Evolutionary conservation across 1,284 basidiomycete species (phyloP).

Genomic region (Microbotryum saponariae): DNA sequence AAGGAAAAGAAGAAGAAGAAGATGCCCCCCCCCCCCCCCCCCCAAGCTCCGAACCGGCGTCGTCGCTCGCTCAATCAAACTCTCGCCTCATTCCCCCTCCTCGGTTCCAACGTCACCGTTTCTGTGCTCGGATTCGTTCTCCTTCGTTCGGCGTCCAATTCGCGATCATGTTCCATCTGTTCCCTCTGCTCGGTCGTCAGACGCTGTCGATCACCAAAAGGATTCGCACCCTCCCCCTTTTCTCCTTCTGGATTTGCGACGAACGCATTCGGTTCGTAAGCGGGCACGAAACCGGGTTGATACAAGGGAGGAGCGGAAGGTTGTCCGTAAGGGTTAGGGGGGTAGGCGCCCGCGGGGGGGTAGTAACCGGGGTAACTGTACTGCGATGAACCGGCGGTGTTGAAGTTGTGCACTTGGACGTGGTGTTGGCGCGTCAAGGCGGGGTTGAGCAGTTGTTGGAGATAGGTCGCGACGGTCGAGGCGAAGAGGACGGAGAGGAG

Average conservation of each 20-base stretch:
- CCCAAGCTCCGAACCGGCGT: too few relatives aligned
- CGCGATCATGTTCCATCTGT: constrained; percentile 1
- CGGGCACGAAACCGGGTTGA: neutral
- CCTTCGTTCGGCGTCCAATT: neutral
- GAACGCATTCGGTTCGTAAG: neutral
- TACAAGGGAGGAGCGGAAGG: neutral
- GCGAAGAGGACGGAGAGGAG: constrained; percentile 27
- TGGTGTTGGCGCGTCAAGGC: neutral
- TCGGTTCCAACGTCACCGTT: constrained; percentile 1
- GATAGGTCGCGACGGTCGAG: constrained; percentile 21
- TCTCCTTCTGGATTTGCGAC: neutral
- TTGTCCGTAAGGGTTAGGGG: neutral
- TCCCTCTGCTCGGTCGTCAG: constrained; percentile 1
- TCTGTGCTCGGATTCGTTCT: neutral
- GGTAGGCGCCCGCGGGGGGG: neutral
- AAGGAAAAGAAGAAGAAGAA: neutral
- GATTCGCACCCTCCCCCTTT: neutral
- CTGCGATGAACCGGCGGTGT: neutral
- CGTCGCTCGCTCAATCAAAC: neutral
- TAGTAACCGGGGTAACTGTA: neutral
- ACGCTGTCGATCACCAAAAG: neutral
- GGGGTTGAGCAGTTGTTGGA: constrained; percentile 24
- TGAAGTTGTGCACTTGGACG: neutral
- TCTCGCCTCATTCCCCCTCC: neutral
- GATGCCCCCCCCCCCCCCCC: too few relatives aligned